Base-by-base conservation (phyloP, 257 asterid species). In the Solanum microdontum region DNA sequence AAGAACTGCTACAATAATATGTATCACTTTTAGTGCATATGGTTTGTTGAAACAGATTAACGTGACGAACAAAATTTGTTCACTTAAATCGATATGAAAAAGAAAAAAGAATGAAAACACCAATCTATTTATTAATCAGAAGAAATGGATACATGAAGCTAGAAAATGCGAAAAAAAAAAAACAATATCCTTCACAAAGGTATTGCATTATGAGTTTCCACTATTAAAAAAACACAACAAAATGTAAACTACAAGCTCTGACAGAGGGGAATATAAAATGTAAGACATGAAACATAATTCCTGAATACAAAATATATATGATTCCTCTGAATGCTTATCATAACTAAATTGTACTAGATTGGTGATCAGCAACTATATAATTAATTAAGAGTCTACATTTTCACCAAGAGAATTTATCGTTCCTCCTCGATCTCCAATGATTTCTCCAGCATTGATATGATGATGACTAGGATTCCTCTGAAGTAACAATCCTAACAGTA, bases 341-440 rank as follows among this genome's bases (percentile, higher is more conserved):
- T 39, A 39, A 39, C 58, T 45, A 45, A 12, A 43, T 43, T 12
- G 2, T 43, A 43, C 55, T 76, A 39, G 11, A 12, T 76, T n/a
- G 86, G 33, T 66, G 74, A 84, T 88, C 64, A 87, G 87, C 79
- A 12, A 12, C 15, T 39, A 39, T 2, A 11, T 40, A 40, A 40
- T 40, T 37, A 37, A 37, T 37, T 72, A 87, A 36, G 64, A 89
- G 89, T 23, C 83, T 51, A 75, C 3, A 33, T 33, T 30, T 30
- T 30, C 30, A 32, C 33, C 33, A 4, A 36, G 11, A 30, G 12
- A 14, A 40, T 33, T 28, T 19, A 72, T 94, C 93, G 91, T 15
- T 93, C 98, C 32, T 77, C 91, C 94, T 37, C n/a, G n/a, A n/a
- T n/a, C 82, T 90, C 40, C 10, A 26, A 66, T 37, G n/a, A 68